A percentile compares a stretch with the other conserved stretches of the same genome.
Conservation (phyloP, 768 basidiomycete species). For the Lactarius hengduanensis region DNA sequence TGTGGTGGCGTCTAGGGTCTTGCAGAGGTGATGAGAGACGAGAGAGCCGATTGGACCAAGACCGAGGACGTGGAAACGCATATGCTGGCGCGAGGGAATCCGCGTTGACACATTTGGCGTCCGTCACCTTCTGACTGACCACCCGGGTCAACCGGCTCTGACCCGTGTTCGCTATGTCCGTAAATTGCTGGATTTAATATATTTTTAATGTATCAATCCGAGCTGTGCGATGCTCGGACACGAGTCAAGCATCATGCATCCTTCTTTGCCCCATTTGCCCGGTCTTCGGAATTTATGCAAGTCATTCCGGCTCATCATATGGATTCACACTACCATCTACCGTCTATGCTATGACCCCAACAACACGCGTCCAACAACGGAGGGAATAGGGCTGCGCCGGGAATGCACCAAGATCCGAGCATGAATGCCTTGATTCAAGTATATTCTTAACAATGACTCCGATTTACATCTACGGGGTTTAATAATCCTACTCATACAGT, state of each 20-base stretch:
- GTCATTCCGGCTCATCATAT: neutral
- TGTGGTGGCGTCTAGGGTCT: slow-evolving; percentile 44
- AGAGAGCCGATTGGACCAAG: slow-evolving; percentile 83
- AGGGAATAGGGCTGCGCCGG: no score
- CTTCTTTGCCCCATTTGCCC: neutral
- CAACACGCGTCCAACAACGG: no score
- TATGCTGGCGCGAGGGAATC: slow-evolving; percentile 32
- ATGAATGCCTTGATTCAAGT: no score
- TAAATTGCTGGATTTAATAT: neutral
- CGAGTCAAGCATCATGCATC: neutral
- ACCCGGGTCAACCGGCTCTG: neutral
- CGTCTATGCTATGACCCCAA: no score
- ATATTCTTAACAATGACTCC: neutral
- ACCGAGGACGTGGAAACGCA: slow-evolving; percentile 78
- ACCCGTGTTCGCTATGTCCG: neutral
- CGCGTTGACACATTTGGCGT: neutral
- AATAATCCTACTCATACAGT: neutral
- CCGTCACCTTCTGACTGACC: neutral
- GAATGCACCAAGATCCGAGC: no score
- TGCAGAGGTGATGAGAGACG: slow-evolving; percentile 75
- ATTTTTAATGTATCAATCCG: no score
- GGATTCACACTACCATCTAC: no score
- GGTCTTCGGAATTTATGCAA: neutral
- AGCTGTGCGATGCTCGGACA: neutral
- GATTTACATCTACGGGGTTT: neutral